Conservation (phyloP, 192 early-diverging fungal genomes). For the Chytriomyces sp. region DNA sequence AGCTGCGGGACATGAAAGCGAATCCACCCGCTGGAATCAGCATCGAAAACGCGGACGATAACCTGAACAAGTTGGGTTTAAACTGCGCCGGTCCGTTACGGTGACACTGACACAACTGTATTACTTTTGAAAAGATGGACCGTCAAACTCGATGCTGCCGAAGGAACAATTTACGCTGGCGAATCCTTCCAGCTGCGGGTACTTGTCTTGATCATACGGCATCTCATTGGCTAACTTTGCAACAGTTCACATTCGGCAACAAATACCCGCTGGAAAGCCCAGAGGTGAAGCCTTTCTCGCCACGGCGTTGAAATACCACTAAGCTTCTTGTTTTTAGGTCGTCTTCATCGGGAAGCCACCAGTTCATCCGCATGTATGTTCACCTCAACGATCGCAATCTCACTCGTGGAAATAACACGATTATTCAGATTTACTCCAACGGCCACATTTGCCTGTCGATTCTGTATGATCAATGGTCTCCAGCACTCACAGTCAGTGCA, state of each 20-base stretch:
- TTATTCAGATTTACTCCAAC: slow-evolving; percentile 70
- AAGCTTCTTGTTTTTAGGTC: slow-evolving; percentile 23
- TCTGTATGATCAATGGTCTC: slow-evolving; percentile 92
- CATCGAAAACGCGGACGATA: slow-evolving; percentile 43
- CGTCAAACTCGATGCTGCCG: slow-evolving; percentile 43
- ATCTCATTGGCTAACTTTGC: background rate
- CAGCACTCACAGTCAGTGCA: slow-evolving; percentile 86
- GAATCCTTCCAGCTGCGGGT: slow-evolving; percentile 52
- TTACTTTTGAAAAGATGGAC: slow-evolving; percentile 42
- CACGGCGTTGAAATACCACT: background rate
- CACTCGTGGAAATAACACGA: background rate
- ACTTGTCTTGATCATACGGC: background rate
- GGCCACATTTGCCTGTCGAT: slow-evolving; percentile 98
- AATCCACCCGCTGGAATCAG: slow-evolving; percentile 50
- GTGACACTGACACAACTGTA: background rate
- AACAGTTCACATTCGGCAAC: slow-evolving; percentile 51
- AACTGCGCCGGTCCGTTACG: background rate
- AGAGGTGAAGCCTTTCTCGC: slow-evolving; percentile 35
- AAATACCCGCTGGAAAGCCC: slow-evolving; percentile 60
- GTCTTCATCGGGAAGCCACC: slow-evolving; percentile 45
- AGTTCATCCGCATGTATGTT: slow-evolving; percentile 54
- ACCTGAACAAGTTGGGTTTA: slow-evolving; percentile 33
- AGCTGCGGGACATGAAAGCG: slow-evolving; percentile 51
- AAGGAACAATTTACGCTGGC: slow-evolving; percentile 50
- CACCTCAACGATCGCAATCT: background rate